phyloP scores from a whole-genome alignment of 1,284 basidiomycete genomes.

The Ceratobasidium sp. region DNA sequence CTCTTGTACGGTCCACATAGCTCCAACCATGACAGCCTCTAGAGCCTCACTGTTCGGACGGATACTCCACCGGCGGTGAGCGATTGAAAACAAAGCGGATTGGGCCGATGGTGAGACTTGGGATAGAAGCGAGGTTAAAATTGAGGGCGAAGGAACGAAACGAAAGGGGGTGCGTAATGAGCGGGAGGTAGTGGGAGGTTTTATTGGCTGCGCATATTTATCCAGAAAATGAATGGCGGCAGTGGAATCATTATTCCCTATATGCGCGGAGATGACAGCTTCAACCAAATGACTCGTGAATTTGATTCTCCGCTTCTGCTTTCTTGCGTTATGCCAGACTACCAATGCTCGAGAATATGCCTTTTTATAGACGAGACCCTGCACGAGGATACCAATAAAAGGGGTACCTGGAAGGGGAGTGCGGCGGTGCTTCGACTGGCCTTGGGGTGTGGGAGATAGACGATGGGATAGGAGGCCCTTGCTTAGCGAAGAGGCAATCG shows the following conservation, averaged over 20 bases:
- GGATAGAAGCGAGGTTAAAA: not conserved
- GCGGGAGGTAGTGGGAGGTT: not conserved
- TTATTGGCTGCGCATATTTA: not conserved
- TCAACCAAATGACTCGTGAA: not conserved
- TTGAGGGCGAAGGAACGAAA: constrained; percentile 2
- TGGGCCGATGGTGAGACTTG: constrained; percentile 7
- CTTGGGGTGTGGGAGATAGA: not conserved
- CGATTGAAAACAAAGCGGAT: not conserved
- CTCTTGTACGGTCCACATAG: not conserved
- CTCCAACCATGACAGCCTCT: constrained; percentile 14
- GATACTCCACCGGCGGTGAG: constrained; percentile 8
- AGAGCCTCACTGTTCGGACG: constrained; percentile 3
- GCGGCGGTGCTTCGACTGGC: not conserved
- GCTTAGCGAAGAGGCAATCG: constrained; percentile 2
- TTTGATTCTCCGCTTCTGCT: not conserved
- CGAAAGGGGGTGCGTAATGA: not conserved
- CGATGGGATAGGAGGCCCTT: not conserved
- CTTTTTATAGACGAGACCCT: not conserved
- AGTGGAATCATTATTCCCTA: not conserved
- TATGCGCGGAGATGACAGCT: constrained; percentile 1
- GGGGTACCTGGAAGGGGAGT: not conserved
- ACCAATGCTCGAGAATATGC: constrained; percentile 10
- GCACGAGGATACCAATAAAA: constrained; percentile 5
- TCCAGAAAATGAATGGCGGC: constrained; percentile 3
- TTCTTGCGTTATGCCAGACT: constrained; percentile 20